These are phyloP conservation scores for Selenicereus undatus DNA, from an alignment of 148 eudicot genomes.

Conservation along the genomic window DNA sequence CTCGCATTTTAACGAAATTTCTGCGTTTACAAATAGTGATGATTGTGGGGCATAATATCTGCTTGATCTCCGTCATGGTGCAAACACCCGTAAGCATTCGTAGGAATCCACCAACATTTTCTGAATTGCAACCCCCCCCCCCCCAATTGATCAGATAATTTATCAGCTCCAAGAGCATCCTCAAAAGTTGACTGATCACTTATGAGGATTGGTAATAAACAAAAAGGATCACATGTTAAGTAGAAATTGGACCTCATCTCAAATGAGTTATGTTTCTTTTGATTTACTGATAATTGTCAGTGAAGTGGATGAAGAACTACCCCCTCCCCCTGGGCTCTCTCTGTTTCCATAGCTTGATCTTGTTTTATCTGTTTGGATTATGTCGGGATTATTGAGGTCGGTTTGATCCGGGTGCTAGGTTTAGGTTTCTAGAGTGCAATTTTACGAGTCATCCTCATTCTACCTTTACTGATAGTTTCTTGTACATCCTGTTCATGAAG, in stretches of 20 bases:
- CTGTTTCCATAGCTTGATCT: no score
- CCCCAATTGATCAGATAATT: no score
- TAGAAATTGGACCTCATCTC: no score
- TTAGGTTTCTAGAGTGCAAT: not conserved
- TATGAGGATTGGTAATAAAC: no score
- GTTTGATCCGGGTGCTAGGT: not conserved
- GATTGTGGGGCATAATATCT: not conserved
- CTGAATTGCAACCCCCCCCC: not conserved
- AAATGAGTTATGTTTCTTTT: no score
- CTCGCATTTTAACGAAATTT: not conserved
- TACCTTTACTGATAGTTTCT: not conserved
- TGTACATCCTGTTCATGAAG: not conserved
- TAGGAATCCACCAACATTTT: not conserved
- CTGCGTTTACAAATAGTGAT: not conserved
- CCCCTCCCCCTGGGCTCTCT: no score
- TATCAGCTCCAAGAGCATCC: no score
- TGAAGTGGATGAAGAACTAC: no score
- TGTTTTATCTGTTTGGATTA: not conserved
- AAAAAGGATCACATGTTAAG: no score
- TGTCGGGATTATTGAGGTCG: not conserved
- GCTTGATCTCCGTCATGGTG: not conserved
- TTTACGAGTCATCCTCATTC: not conserved
- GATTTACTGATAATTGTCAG: no score
- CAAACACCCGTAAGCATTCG: not conserved
- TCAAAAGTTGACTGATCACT: no score